Base-by-base conservation (phyloP, 176 grass and related monocot species). In the Oryza australiensis region DNA sequence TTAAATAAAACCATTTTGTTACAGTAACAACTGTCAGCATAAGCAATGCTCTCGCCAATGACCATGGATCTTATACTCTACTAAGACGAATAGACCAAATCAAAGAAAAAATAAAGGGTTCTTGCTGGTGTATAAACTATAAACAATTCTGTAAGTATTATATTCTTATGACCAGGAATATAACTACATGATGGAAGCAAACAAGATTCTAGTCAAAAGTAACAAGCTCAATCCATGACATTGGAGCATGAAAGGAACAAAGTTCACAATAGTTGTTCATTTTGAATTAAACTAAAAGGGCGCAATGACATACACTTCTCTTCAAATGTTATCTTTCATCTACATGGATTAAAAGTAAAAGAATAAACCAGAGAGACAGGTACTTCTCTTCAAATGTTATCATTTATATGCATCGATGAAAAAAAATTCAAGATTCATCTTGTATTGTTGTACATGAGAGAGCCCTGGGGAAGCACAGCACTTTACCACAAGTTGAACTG, bases 121-220 rank as follows among this genome's bases (percentile, higher is more conserved):
- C 53, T 82, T 64, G 23, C 16, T 48, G 18, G 49, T 22, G 16
- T 22, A 53, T 53, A 53, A 5, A 71, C 30, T 76, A n/a, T 14
- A 76, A 29, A 70, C 14, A 60, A 62, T 28, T 74, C 16, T 15
- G 29, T 13, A 12, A 86, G 43, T 18, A 3, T 45, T 59, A 79
- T 35, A 74, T 62, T 20, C 22, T 16, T 62, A 33, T 27, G 27
- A 37, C 29, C 27, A 53, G 49, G 49, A 53, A 53, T 53, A 53
- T 53, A 53, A 5, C 22, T 62, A 72, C 16, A 33, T 70, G 15
- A 4, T 62, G 62, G 62, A 74, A 74, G 64, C 51, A 87, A 76
- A 37, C 43, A 45, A 38, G 4, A 41, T n/a, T 35, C 12, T 51
- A 34, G 35, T 60, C 49, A 32, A 16, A 81, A 63, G 64, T 35